A percentile compares a stretch with the other conserved stretches of the same genome.
Conservation (phyloP, 2,329 filamentous ascomycete genomes). For the Tolypocladium ophioglossoides region DNA sequence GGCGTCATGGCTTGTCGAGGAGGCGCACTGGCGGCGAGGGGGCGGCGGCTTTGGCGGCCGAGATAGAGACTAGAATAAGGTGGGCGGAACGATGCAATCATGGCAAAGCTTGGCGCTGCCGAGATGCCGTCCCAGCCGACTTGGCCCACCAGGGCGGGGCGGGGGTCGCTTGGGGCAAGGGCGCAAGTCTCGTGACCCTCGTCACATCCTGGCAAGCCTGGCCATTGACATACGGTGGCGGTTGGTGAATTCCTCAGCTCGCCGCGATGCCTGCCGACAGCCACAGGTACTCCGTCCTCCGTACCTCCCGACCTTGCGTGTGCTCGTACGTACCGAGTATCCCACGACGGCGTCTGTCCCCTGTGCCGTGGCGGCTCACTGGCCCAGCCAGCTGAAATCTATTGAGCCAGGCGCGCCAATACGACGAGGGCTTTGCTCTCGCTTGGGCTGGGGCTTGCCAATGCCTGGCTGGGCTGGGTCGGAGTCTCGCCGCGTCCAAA, state of each 20-base stretch:
- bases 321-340: background rate
- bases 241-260: background rate
- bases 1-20: background rate
- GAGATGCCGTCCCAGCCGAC: slow-evolving; percentile 29
- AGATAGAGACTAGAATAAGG: background rate
- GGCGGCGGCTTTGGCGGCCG: too few relatives aligned
- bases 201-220: too few relatives aligned
- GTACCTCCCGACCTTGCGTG: background rate
- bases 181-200: slow-evolving; percentile 1
- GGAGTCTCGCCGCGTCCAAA: background rate
- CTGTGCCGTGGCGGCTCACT: background rate
- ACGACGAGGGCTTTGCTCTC: background rate
- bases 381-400: background rate
- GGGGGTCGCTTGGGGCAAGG: slow-evolving; percentile 1
- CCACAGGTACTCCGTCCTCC: too few relatives aligned
- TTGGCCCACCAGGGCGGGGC: slow-evolving; percentile 18
- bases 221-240: too few relatives aligned
- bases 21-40: background rate
- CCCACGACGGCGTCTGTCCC: background rate
- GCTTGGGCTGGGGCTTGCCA: background rate
- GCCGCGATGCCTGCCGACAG: background rate
- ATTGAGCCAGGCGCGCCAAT: background rate
- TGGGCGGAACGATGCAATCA: background rate
- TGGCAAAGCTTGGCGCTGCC: slow-evolving; percentile 13
- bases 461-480: background rate